A percentile compares a stretch with the other conserved stretches of the same genome.
These are phyloP conservation scores for Aspergillus fructus DNA, from an alignment of 2,329 filamentous ascomycete genomes.

Conservation along the genomic window DNA sequence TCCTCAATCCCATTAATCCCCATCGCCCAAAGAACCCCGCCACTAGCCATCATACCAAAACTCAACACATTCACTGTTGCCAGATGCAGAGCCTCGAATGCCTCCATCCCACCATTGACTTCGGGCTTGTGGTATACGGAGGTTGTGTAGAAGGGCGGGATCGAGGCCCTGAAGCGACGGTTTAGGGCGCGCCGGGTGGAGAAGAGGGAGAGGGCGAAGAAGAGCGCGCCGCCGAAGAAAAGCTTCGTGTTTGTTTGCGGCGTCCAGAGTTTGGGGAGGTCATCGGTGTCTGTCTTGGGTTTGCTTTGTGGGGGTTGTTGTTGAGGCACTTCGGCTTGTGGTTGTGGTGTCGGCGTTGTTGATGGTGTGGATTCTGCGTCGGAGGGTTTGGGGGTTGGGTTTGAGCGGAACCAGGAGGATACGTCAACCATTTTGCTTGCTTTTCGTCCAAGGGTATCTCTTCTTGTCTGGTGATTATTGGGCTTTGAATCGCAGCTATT, in stretches of 20 bases:
- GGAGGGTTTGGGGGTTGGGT: constrained; percentile 9
- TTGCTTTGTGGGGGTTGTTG: constrained; percentile 8
- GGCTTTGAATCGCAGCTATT: not conserved
- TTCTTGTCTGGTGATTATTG: not conserved
- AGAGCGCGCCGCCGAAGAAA: constrained; percentile 72
- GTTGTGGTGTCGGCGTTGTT: not conserved
- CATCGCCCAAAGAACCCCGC: constrained; percentile 72
- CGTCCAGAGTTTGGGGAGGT: constrained; percentile 16
- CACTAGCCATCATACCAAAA: constrained; percentile 71
- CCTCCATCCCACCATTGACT: constrained; percentile 68
- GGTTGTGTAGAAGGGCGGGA: constrained; percentile 69
- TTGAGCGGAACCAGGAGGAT: constrained; percentile 19
- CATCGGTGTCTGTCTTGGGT: not conserved
- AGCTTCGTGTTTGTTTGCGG: constrained; percentile 46
- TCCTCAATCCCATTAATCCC: constrained; percentile 72
- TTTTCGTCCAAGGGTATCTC: not conserved
- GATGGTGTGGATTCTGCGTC: constrained; percentile 9
- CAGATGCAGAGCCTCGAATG: constrained; percentile 77
- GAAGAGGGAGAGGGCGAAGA: constrained; percentile 69
- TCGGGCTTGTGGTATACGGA: constrained; percentile 42
- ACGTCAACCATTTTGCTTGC: constrained; percentile 18
- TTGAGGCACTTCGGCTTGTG: constrained; percentile 5
- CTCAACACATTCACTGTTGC: constrained; percentile 83
- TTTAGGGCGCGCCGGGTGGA: constrained; percentile 70
- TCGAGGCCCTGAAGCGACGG: constrained; percentile 59